phyloP scores from a whole-genome alignment of 805 yeast species.

The Vanderwaltozyma polyspora region DNA sequence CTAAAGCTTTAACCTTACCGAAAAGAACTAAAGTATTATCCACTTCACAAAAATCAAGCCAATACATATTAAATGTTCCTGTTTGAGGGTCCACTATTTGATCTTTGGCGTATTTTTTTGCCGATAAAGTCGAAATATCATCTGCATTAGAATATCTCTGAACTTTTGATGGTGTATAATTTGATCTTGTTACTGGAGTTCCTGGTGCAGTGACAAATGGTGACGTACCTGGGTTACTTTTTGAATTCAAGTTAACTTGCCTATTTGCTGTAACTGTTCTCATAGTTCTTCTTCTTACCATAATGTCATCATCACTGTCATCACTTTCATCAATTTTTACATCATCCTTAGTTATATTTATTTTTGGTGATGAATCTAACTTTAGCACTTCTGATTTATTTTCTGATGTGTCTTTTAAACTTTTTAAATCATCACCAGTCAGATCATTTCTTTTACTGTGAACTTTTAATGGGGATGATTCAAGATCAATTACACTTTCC shows the following conservation, averaged over 20 bases:
- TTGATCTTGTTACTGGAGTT: neutral
- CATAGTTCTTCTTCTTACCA: slow-evolving; percentile 21
- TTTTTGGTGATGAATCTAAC: slow-evolving; percentile 2
- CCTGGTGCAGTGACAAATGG: neutral
- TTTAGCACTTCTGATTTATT: slow-evolving; percentile 1
- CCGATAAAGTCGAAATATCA: slow-evolving; percentile 6
- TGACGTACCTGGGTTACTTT: slow-evolving; percentile 24
- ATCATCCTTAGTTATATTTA: slow-evolving; percentile 1
- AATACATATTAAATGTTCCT: slow-evolving; percentile 59
- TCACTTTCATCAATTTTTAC: slow-evolving; percentile 24
- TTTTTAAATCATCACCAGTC: too few species aligned
- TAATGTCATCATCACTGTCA: slow-evolving; percentile 25
- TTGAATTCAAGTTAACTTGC: slow-evolving; percentile 18
- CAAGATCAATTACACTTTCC: slow-evolving; percentile 6
- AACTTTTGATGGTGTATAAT: neutral
- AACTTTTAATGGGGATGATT: slow-evolving; percentile 21
- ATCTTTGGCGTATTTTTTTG: slow-evolving; percentile 15
- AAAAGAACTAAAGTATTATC: slow-evolving; percentile 58
- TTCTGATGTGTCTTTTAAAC: neutral
- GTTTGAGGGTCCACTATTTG: slow-evolving; percentile 30
- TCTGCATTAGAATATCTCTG: slow-evolving; percentile 1
- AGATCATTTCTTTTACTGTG: too few species aligned
- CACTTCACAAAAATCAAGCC: slow-evolving; percentile 83
- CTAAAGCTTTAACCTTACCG: slow-evolving; percentile 62
- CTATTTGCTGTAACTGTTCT: slow-evolving; percentile 20